phyloP scores from a whole-genome alignment of 1,284 basidiomycete species.

The Moesziomyces sp. region DNA sequence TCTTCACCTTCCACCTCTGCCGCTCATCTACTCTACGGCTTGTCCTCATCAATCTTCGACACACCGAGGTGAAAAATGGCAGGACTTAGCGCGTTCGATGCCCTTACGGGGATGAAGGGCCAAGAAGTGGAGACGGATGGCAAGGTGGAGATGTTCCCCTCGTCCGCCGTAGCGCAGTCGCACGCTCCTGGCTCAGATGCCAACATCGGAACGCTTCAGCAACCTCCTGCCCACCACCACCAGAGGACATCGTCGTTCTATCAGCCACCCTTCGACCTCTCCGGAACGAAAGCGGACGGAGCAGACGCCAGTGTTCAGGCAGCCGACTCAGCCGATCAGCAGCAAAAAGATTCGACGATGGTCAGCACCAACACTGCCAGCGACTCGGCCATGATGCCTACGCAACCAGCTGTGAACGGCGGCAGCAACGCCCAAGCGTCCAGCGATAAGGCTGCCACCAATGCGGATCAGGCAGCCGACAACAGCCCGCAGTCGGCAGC shows the following conservation, averaged over 20 bases:
- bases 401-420: background rate
- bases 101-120: conserved; percentile 1
- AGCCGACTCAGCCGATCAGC: background rate
- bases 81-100: conserved; percentile 3
- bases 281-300: background rate
- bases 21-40: background rate
- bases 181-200: conserved; percentile 24
- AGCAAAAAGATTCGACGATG: conserved; percentile 1
- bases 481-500: conserved; percentile 10
- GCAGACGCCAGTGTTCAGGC: background rate
- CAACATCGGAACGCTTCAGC: conserved; percentile 18
- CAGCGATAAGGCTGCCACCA: conserved; percentile 1
- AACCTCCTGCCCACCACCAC: conserved; percentile 15
- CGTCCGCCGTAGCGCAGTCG: conserved; percentile 28
- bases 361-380: conserved; percentile 23
- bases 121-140: background rate
- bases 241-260: conserved; percentile 9
- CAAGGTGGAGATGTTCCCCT: conserved; percentile 33
- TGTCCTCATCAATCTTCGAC: too few relatives aligned
- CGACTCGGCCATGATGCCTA: conserved; percentile 23
- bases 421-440: background rate
- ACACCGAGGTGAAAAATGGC: background rate
- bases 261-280: conserved; percentile 19
- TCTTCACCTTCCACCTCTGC: conserved; percentile 1
- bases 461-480: background rate